These are phyloP conservation scores for Larix kaempferi DNA, from an alignment of 75 land plant species.

Conservation along the genomic window DNA sequence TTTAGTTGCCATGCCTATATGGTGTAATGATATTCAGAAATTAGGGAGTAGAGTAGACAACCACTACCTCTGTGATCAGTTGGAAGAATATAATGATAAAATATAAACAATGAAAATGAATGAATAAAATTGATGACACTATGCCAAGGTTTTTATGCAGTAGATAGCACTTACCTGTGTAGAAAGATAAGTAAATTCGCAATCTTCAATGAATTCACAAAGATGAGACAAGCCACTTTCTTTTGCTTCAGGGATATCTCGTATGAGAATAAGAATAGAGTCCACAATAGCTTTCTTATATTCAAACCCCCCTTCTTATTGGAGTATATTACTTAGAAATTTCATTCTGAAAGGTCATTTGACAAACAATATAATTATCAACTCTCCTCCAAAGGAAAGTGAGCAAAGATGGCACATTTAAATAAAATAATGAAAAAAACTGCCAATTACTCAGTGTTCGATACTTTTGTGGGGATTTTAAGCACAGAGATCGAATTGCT, in stretches of 20 bases:
- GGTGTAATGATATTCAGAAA: background rate
- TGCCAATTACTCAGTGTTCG: constrained; percentile 67
- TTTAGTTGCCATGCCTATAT: background rate
- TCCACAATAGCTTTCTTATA: constrained; percentile 98
- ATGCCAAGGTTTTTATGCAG: background rate
- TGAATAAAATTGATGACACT: background rate
- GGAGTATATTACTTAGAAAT: constrained; percentile 88
- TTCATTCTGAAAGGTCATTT: constrained; percentile 68
- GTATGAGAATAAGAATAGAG: constrained; percentile 92
- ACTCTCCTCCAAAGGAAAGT: background rate
- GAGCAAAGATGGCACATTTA: background rate
- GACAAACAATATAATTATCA: constrained; percentile 3
- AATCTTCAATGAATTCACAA: constrained; percentile 98
- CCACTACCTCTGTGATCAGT: background rate
- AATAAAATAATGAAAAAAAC: background rate
- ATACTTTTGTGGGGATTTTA: constrained; percentile 92
- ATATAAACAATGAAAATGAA: background rate
- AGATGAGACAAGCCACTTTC: constrained; percentile 91
- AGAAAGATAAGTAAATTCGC: constrained; percentile 97
- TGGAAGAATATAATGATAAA: background rate
- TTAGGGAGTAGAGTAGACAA: background rate
- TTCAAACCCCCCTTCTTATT: constrained; percentile 98
- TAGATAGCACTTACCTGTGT: constrained; percentile 61
- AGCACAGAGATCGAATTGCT: constrained; percentile 92
- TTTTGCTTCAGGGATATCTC: constrained; percentile 96